Percentiles rank a stretch among this genome's conserved stretches.
Evolutionary conservation across 2,329 filamentous ascomycete species (phyloP).

Genomic region (Aspergillus clavatus): DNA sequence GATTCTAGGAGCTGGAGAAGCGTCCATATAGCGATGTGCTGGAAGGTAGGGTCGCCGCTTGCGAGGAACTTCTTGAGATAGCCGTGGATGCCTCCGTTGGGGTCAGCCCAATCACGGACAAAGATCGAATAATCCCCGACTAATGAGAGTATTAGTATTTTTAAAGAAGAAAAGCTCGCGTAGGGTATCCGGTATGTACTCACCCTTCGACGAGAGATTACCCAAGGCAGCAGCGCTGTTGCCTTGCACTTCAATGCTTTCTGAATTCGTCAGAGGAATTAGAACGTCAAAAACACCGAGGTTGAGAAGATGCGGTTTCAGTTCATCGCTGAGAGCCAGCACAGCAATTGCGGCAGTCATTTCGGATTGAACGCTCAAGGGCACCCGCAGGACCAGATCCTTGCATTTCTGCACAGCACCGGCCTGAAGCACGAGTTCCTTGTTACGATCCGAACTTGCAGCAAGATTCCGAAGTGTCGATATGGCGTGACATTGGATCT

Average conservation of each 20-base stretch:
- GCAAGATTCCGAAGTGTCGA: conserved; percentile 93
- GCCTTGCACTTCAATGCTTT: conserved; percentile 95
- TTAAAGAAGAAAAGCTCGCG: background rate
- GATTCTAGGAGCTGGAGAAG: conserved; percentile 92
- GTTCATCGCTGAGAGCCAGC: conserved; percentile 86
- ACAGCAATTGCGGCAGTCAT: conserved; percentile 99
- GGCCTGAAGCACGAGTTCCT: conserved; percentile 92
- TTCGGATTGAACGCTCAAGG: conserved; percentile 91
- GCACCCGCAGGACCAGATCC: conserved; percentile 87
- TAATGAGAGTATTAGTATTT: conserved; percentile 41
- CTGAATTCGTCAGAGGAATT: conserved; percentile 89
- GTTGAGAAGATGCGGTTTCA: conserved; percentile 85
- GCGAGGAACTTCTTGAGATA: conserved; percentile 90
- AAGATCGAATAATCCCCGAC: conserved; percentile 97
- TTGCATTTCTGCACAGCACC: conserved; percentile 98
- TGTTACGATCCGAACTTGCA: conserved; percentile 95
- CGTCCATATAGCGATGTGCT: conserved; percentile 99
- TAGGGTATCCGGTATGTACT: conserved; percentile 16
- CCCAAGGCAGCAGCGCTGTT: conserved; percentile 95
- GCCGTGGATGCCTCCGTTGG: conserved; percentile 89
- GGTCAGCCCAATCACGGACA: conserved; percentile 87
- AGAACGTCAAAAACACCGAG: conserved; percentile 94
- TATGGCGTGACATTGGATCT: conserved; percentile 98
- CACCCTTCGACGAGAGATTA: conserved; percentile 95
- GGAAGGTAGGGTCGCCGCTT: conserved; percentile 93